Evolutionary conservation across 108 stramenopile genomes (phyloP), one percentile per base, ranked within the genome.

Genomic region (Nitzschia sp.): DNA sequence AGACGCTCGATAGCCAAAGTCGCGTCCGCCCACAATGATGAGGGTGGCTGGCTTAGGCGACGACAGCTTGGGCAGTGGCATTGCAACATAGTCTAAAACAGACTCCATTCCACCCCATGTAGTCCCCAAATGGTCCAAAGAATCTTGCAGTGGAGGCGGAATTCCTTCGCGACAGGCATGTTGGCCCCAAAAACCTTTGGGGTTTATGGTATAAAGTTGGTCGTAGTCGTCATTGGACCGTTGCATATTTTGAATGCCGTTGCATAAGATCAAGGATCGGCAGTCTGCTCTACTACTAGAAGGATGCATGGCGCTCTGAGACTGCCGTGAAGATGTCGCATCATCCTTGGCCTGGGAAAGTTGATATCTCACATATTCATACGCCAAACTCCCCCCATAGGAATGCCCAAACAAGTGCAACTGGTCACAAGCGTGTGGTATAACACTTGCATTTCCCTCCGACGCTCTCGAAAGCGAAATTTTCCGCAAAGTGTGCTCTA

Each of bases 351-450:
- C 15, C 41, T 15, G 28, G 1, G 26, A 48, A 16, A 73, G 80
- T 1, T 71, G 23, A 22, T 71, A 63, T 53, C 82, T 81, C 68
- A 85, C 36, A 47, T 84, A 88, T 72, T 85, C 87, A 77, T 72
- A 85, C 2, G 87, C 84, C 25, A 88, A 59, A 29, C 85, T 85
- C 0, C 84, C 84, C 0, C 87, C 87, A 72, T 73, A 88, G 23
- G 70, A 72, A 35, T 88, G 87, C 11, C 87, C 87, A 62, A 83
- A 88, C 30, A 88, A 69, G 72, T 88, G 87, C 67, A 83, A 88
- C 50, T 73, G 30, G 13, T 6, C 6, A 9, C 13, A 13, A 9
- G 9, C 38, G 9, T 6, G 13, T 13, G 38, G 13, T 13, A 13
- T 9, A 6, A 13, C 9, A 6, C 38, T 41, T 41, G 38, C 38